A percentile compares a stretch with the other conserved stretches of the same genome.
Evolutionary conservation across 1,284 basidiomycete species (phyloP).

Genomic region (Tilletia horrida): DNA sequence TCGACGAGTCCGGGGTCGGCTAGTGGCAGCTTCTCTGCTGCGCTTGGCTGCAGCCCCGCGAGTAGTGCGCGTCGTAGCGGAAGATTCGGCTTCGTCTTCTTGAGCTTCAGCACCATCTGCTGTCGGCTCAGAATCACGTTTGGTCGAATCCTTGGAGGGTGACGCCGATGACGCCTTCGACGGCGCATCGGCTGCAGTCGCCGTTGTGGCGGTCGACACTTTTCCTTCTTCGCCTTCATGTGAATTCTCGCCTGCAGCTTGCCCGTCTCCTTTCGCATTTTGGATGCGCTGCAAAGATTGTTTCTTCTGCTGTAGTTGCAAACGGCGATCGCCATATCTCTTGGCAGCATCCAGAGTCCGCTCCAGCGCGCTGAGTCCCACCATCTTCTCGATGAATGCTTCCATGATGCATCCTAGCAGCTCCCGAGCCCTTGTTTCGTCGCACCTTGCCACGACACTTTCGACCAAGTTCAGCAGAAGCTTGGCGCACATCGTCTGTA

Average conservation of each 20-base stretch:
- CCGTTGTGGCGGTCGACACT: neutral
- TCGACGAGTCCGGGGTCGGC: neutral
- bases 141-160: neutral
- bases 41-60: slow-evolving; percentile 2
- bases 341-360: slow-evolving; percentile 13
- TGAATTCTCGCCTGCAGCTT: too few relatives aligned
- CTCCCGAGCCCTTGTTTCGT: slow-evolving; percentile 39
- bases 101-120: slow-evolving; percentile 26
- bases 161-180: neutral
- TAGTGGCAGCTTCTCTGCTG: neutral
- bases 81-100: slow-evolving; percentile 24
- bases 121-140: neutral
- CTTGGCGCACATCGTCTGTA: slow-evolving; percentile 90
- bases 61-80: neutral
- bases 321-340: neutral
- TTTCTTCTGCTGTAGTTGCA: neutral
- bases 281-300: too few relatives aligned
- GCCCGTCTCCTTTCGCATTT: too few relatives aligned
- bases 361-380: slow-evolving; percentile 64
- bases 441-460: slow-evolving; percentile 61
- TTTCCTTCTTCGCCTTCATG: neutral
- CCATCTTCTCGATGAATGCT: slow-evolving; percentile 80
- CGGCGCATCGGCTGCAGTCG: neutral
- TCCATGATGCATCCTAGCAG: slow-evolving; percentile 75
- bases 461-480: slow-evolving; percentile 88